These are phyloP conservation scores for Drosera spatulata DNA, from an alignment of 179 eudicot genomes.

Conservation along the genomic window DNA sequence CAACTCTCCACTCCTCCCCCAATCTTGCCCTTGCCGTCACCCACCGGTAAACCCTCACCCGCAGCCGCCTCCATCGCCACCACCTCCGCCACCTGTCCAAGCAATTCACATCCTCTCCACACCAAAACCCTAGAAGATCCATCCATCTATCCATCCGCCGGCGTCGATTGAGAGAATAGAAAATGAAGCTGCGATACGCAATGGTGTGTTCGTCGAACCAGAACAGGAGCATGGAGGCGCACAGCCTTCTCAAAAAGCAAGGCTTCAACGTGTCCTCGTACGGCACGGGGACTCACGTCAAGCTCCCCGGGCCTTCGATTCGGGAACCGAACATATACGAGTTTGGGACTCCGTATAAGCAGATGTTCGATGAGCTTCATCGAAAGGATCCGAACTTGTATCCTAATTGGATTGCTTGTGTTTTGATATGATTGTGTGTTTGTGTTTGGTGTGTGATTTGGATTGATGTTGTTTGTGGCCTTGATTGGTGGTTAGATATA, in stretches of 20 bases:
- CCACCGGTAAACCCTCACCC: too few species aligned
- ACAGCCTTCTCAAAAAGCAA: slow-evolving; percentile 57
- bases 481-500: slow-evolving; percentile 43
- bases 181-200: slow-evolving; percentile 53
- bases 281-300: slow-evolving; percentile 89
- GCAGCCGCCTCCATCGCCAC: too few species aligned
- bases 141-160: too few species aligned
- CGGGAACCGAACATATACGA: slow-evolving; percentile 89
- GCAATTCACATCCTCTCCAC: too few species aligned
- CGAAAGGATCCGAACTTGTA: slow-evolving; percentile 96
- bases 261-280: slow-evolving; percentile 78
- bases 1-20: too few species aligned
- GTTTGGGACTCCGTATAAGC: slow-evolving; percentile 94
- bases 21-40: too few species aligned
- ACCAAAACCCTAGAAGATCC: too few species aligned
- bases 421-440: too few species aligned
- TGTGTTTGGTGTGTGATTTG: neutral
- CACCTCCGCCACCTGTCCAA: too few species aligned
- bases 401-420: too few species aligned
- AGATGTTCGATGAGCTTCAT: slow-evolving; percentile 82
- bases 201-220: slow-evolving; percentile 99
- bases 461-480: slow-evolving; percentile 10
- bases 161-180: neutral
- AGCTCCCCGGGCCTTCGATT: slow-evolving; percentile 96
- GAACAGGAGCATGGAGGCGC: slow-evolving; percentile 96